A percentile compares a stretch with the other conserved stretches of the same genome.
Evolutionary conservation across 2,329 filamentous ascomycete species (phyloP).

Genomic region (Mollisiaceae sp.): DNA sequence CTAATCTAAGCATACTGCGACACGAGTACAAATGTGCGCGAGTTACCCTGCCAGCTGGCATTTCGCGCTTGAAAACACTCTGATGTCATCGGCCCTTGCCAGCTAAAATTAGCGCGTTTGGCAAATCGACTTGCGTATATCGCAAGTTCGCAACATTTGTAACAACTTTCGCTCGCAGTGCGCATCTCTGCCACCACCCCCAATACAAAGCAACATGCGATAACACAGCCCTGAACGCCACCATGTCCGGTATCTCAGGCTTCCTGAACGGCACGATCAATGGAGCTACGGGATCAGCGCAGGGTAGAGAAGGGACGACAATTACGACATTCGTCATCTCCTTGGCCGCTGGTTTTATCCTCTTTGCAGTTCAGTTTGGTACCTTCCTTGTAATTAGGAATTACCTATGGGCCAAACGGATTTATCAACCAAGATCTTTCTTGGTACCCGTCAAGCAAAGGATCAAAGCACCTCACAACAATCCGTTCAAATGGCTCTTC

Average conservation of each 20-base stretch:
- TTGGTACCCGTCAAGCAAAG: conserved; percentile 39
- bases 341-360: conserved; percentile 38
- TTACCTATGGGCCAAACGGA: conserved; percentile 39
- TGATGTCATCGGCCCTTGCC: conserved; percentile 12
- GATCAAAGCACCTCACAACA: conserved; percentile 37
- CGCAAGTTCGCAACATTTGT: conserved; percentile 9
- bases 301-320: conserved; percentile 38
- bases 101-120: neutral
- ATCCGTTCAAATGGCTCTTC: conserved; percentile 39
- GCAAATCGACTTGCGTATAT: conserved; percentile 5
- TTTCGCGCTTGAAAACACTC: neutral
- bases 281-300: conserved; percentile 38
- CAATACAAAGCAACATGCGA: conserved; percentile 20
- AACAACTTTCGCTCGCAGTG: conserved; percentile 1
- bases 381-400: conserved; percentile 37
- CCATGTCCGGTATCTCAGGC: conserved; percentile 26
- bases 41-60: neutral
- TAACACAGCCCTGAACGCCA: conserved; percentile 17
- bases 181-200: conserved; percentile 6
- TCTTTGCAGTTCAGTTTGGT: conserved; percentile 37
- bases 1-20: neutral
- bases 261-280: conserved; percentile 37
- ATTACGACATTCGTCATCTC: conserved; percentile 40
- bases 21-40: neutral
- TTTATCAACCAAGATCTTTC: conserved; percentile 40